Evolutionary conservation across 192 early-diverging fungal genomes (phyloP), one percentile per base, ranked within the genome.

Genomic region (Gigaspora rosea): DNA sequence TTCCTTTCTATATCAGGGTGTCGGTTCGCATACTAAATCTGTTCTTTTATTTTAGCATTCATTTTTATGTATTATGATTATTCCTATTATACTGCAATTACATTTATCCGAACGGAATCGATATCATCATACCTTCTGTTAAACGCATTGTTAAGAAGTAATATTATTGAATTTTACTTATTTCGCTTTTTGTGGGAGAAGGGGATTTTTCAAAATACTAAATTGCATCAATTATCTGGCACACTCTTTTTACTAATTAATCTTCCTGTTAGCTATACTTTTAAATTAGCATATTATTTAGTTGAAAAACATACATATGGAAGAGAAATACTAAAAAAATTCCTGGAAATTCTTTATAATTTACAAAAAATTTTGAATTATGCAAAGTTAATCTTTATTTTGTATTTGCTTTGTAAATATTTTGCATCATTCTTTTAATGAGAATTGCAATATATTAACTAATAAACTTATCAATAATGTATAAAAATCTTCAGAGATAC

Each of bases 1-100:
- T 62, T 33, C 59, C 18, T 62, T 62, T 18, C 18, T 62, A 62
- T 50, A 50, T 6, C 49, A 50, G 12, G 18, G 18, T 62, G 59
- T 62, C 59, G 6, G 59, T 62, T 62, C 59, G 32, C 18, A 62
- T 62, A 62, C 59, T 62, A 62, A 62, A n/a, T n/a, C n/a, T n/a
- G n/a, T n/a, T 62, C 6, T 62, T 6, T 62, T 62, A 6, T 62
- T 62, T 62, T 62, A 62, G 59, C 18, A 62, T 18, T 62, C 59
- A 18, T 62, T 62, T 62, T 62, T 62, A 62, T 62, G 59, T 62
- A 62, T 62, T 18, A 6, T 18, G 59, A 62, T 62, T 62, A 62
- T 62, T 62, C 59, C 59, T 62, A 62, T 62, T 62, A 62, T 62
- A 62, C 59, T 62, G 59, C 59, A 62, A 62, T 62, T 62, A 62